Evolutionary conservation across 805 yeast species (phyloP).

Genomic region (Saccharomycopsis fermentans): DNA sequence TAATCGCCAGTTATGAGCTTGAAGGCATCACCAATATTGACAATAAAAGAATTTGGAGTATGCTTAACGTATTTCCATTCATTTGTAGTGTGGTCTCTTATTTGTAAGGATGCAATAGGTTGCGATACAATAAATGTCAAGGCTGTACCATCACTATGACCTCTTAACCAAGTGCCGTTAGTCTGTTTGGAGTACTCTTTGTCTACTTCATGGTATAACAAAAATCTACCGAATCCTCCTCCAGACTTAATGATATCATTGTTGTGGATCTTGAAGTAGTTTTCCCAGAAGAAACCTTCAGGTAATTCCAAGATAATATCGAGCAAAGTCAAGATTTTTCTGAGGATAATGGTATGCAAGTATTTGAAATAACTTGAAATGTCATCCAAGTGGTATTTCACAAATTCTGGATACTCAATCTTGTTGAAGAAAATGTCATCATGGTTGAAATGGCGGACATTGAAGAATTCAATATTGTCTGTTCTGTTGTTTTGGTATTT

Average conservation of each 20-base stretch:
- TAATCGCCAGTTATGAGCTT: conserved; percentile 36
- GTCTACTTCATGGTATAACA: conserved; percentile 29
- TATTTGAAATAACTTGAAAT: conserved; percentile 30
- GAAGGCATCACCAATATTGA: conserved; percentile 34
- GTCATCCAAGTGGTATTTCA: conserved; percentile 30
- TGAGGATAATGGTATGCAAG: conserved; percentile 31
- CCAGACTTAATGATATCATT: conserved; percentile 29
- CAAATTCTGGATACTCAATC: conserved; percentile 32
- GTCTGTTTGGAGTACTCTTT: conserved; percentile 26
- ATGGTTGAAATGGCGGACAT: conserved; percentile 32
- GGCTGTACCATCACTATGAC: conserved; percentile 37
- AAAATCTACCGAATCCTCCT: conserved; percentile 31
- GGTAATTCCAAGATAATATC: conserved; percentile 38
- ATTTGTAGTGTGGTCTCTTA: conserved; percentile 28
- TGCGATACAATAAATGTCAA: conserved; percentile 33
- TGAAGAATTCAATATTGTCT: conserved; percentile 37
- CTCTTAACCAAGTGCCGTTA: conserved; percentile 34
- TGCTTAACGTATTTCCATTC: conserved; percentile 31
- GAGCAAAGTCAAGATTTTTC: conserved; percentile 30
- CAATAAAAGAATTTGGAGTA: conserved; percentile 29
- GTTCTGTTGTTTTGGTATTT: conserved; percentile 32
- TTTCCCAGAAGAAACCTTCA: conserved; percentile 33
- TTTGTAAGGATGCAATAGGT: conserved; percentile 32
- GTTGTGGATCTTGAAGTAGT: conserved; percentile 27
- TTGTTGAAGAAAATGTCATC: conserved; percentile 23